Percentiles rank a stretch among this genome's conserved stretches.
phyloP scores from a whole-genome alignment of 169 alveolate species.

The Plasmodium vinckei region DNA sequence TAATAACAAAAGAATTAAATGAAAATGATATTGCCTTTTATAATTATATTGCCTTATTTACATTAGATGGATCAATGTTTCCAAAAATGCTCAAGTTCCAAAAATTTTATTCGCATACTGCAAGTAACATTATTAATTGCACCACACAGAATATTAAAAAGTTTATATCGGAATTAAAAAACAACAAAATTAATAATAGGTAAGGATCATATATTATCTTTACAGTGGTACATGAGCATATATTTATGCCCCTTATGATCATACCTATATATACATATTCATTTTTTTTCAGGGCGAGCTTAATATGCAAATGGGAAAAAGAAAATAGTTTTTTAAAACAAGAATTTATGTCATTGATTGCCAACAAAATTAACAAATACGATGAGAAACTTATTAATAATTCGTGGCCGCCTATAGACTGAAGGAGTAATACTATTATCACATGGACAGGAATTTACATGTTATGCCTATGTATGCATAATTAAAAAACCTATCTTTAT shows the following conservation, averaged over 20 bases:
- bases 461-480: no score
- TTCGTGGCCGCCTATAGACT: slow-evolving; percentile 63
- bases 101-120: slow-evolving; percentile 34
- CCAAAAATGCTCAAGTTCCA: slow-evolving; percentile 56
- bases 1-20: slow-evolving; percentile 49
- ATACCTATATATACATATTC: background rate
- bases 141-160: slow-evolving; percentile 23
- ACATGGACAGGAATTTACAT: no score
- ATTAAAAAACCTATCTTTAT: no score
- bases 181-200: slow-evolving; percentile 49
- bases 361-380: slow-evolving; percentile 17
- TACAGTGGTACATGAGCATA: background rate
- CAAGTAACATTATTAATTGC: slow-evolving; percentile 50
- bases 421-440: background rate
- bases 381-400: slow-evolving; percentile 20
- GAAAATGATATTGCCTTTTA: slow-evolving; percentile 55
- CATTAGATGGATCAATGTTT: slow-evolving; percentile 73
- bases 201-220: background rate
- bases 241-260: background rate
- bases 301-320: slow-evolving; percentile 53
- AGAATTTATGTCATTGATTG: slow-evolving; percentile 55
- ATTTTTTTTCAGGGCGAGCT: slow-evolving; percentile 32
- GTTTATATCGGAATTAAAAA: slow-evolving; percentile 39
- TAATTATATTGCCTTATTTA: slow-evolving; percentile 64
- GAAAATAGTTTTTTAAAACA: slow-evolving; percentile 41